Percentiles rank a stretch among this genome's conserved stretches.
Evolutionary conservation across 139 green algal species (phyloP).

Genomic region (Raphidocelis subcapitata): DNA sequence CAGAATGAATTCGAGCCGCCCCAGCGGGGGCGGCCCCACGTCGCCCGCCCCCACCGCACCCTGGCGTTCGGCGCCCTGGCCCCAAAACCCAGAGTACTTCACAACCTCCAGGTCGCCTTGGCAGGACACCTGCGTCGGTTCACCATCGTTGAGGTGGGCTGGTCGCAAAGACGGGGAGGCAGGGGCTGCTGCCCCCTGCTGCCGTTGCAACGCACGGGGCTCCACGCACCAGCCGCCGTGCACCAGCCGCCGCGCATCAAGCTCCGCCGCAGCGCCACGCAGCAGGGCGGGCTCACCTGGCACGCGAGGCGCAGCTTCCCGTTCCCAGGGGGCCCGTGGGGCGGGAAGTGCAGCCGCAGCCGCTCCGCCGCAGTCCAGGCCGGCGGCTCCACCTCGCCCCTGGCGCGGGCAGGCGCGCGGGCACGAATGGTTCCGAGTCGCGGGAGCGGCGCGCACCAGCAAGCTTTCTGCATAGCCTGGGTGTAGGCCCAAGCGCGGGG

Average conservation of each 20-base stretch:
- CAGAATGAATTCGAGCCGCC: constrained; percentile 36
- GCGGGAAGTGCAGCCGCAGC: constrained; percentile 42
- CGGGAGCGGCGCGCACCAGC: too few species aligned
- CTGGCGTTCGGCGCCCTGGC: constrained; percentile 24
- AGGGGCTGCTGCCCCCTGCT: too few species aligned
- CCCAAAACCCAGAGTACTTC: constrained; percentile 47
- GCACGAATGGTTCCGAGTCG: too few species aligned
- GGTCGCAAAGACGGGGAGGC: too few species aligned
- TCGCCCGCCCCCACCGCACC: background rate
- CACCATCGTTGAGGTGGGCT: background rate
- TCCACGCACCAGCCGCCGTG: too few species aligned
- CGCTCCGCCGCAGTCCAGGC: constrained; percentile 19
- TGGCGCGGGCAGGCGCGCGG: too few species aligned
- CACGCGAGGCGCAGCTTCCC: constrained; percentile 35
- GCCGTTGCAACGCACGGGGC: too few species aligned
- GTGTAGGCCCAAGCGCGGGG: too few species aligned
- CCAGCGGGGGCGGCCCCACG: constrained; percentile 17
- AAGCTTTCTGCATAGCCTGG: too few species aligned
- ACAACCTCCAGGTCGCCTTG: constrained; percentile 19
- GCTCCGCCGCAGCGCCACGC: background rate
- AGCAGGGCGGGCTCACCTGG: constrained; percentile 9
- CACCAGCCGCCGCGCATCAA: background rate
- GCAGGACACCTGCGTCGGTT: constrained; percentile 31
- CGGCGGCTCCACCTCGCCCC: constrained; percentile 7
- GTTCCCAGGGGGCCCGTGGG: constrained; percentile 36